Evolutionary conservation across 23 red algal genomes (phyloP).

Genomic region (Agarophyton chilense): DNA sequence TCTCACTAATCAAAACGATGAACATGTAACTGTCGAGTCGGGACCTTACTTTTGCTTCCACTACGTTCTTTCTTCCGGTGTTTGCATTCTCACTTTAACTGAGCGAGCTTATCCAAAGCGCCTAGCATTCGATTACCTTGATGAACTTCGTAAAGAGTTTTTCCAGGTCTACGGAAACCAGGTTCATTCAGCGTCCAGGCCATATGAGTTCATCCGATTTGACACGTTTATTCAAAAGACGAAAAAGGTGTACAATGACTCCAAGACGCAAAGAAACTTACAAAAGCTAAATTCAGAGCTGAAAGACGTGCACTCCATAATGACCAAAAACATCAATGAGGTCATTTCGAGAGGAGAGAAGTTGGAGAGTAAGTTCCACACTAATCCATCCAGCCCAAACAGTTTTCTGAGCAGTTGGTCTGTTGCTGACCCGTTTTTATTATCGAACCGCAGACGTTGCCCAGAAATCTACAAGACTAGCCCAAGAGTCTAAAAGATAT

Average conservation of each 20-base stretch:
- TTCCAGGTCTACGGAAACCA: constrained; percentile 84
- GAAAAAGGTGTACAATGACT: constrained; percentile 97
- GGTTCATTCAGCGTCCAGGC: constrained; percentile 72
- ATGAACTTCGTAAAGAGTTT: constrained; percentile 97
- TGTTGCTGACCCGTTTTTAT: neutral
- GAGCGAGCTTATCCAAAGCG: constrained; percentile 92
- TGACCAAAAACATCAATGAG: constrained; percentile 98
- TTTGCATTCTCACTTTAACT: constrained; percentile 87
- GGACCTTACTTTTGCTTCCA: constrained; percentile 91
- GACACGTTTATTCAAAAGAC: constrained; percentile 98
- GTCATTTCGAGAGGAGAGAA: constrained; percentile 94
- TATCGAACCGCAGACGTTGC: constrained; percentile 45
- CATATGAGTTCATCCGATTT: constrained; percentile 99
- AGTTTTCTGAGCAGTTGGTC: neutral
- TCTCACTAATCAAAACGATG: constrained; percentile 11
- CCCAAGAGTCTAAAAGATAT: constrained; percentile 84
- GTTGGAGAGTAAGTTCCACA: constrained; percentile 76
- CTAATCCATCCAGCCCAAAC: neutral
- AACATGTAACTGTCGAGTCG: constrained; percentile 85
- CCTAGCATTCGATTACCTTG: constrained; percentile 95
- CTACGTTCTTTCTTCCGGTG: constrained; percentile 76
- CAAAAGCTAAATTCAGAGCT: constrained; percentile 96
- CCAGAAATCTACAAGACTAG: constrained; percentile 77
- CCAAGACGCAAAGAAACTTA: constrained; percentile 90
- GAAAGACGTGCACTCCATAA: constrained; percentile 93